Evolutionary conservation across 345 rosid species (phyloP), one percentile per base, ranked within the genome.

Genomic region (Adansonia digitata): DNA sequence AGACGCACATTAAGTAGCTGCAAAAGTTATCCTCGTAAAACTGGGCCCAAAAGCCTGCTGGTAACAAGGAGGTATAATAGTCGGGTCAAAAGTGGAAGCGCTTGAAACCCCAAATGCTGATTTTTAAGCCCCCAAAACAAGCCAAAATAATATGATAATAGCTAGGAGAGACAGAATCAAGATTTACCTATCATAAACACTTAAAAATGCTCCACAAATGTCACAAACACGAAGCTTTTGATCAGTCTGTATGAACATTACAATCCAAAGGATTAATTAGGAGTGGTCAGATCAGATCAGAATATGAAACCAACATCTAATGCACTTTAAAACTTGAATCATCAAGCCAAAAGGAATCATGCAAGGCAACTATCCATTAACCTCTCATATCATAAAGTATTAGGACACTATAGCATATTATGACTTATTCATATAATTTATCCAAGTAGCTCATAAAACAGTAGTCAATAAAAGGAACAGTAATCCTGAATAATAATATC

Each of bases 21-120:
- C 97, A 96, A 91, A 93, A 96, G 97, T 93, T 79, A 92, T 93
- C 99, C 99, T 86, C 93, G 96, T 87, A 93, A 93, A 90, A 93
- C 93, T 89, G 97, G 97, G 97, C 98, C 95, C 97, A 90, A 93
- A 87, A 96, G 99, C 98, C 98, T 93, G 98, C 97, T 96, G 97
- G 94, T 93, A 87, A 86, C 88, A 15, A 48, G 4, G 97, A 91
- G 96, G 97, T 85, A 86, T 91, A 88, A 88, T 86, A 89, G 83
- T 80, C 81, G 81, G 89, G 90, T 92, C 97, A 93, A 96, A 93
- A 88, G 86, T 87, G 86, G 92, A 93, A 85, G 87, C 86, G 90
- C 89, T 87, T 89, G 82, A 93, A 93, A 89, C 89, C 97, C 91
- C 87, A 86, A 80, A 73, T 43, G 77, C 91, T 85, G 77, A 82